Percentiles rank a stretch among this genome's conserved stretches.
These are phyloP conservation scores for Naganishia liquefaciens DNA, from an alignment of 1,284 basidiomycete species.

Conservation along the genomic window DNA sequence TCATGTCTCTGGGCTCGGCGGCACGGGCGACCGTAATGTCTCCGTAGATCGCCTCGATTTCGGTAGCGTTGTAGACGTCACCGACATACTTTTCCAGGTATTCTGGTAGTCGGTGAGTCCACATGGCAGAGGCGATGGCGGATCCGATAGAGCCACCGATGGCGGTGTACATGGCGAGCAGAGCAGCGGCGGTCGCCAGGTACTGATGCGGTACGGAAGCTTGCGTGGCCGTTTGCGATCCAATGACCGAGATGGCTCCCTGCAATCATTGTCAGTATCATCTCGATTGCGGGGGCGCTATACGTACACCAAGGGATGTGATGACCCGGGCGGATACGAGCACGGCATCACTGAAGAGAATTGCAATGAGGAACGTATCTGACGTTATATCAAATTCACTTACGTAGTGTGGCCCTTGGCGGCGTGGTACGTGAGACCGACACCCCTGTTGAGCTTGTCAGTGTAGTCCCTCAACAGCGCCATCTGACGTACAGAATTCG, in stretches of 20 bases:
- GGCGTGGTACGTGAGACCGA: constrained; percentile 39
- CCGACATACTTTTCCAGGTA: constrained; percentile 37
- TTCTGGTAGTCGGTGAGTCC: constrained; percentile 42
- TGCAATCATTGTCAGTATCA: neutral
- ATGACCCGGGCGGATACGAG: constrained; percentile 43
- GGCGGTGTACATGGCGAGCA: constrained; percentile 52
- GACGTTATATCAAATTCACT: neutral
- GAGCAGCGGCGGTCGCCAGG: constrained; percentile 50
- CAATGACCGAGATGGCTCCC: constrained; percentile 50
- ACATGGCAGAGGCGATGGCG: constrained; percentile 48
- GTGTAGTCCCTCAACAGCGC: neutral
- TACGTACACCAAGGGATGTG: constrained; percentile 43
- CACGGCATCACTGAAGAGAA: constrained; percentile 27
- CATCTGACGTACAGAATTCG: constrained; percentile 38
- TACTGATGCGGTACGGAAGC: constrained; percentile 53
- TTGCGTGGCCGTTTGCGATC: constrained; percentile 50
- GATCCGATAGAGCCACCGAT: constrained; percentile 52
- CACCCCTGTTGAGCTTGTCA: constrained; percentile 34
- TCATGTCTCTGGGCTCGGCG: constrained; percentile 41
- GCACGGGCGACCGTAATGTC: constrained; percentile 40
- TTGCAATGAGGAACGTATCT: neutral
- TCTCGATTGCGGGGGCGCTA: neutral
- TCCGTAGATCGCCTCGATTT: constrained; percentile 45
- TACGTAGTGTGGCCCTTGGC: constrained; percentile 28
- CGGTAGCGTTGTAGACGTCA: constrained; percentile 38